Evolutionary conservation across 805 yeast genomes (phyloP), one percentile per base, ranked within the genome.

Genomic region (Barnettozyma sucrosica): DNA sequence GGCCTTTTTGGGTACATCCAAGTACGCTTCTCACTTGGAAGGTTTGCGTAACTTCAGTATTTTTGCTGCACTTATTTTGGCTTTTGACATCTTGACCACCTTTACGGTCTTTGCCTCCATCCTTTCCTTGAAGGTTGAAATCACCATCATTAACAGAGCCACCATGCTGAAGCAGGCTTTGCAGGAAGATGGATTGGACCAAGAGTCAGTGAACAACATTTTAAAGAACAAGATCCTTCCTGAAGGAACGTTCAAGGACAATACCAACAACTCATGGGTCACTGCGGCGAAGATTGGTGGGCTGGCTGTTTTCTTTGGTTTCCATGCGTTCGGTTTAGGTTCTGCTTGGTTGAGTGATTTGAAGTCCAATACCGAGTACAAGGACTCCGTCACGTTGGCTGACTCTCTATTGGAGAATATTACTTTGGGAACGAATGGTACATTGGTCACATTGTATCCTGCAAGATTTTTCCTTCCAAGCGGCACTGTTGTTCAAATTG

Each of bases 101-200:
- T 79, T 80, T 59, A 87, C 97, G 1, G 89, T 89, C 65, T 90
- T 76, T 64, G 73, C 95, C 13, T 89, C 96, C 4, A 78, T 88
- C 46, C 76, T 92, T 55, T 81, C 96, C 3, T 75, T 92, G 65
- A 92, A 92, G 68, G 81, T 92, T 41, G 97, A 93, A 66, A 88
- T 92, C 64, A 81, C 80, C 63, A 74, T 86, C 51, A 93, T 93
- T 47, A 88, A 90, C 66, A 80, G 88, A 54, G 85, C 89, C 41
- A 81, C 87, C 50, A 79, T 80, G 47, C 77, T 89, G 62, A 82
- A 84, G 62, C 81, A 79, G 52, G 89, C 87, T 25, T 72, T 92
- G 53, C 93, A 90, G 69, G 99, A 92, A 64, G 99, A 92, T 61
- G 98, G 99, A 23, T 78, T 92, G 30, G 76, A 85, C 39, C 79